phyloP scores from a whole-genome alignment of 495 filamentous ascomycete species.

The Chaetomium tenue region DNA sequence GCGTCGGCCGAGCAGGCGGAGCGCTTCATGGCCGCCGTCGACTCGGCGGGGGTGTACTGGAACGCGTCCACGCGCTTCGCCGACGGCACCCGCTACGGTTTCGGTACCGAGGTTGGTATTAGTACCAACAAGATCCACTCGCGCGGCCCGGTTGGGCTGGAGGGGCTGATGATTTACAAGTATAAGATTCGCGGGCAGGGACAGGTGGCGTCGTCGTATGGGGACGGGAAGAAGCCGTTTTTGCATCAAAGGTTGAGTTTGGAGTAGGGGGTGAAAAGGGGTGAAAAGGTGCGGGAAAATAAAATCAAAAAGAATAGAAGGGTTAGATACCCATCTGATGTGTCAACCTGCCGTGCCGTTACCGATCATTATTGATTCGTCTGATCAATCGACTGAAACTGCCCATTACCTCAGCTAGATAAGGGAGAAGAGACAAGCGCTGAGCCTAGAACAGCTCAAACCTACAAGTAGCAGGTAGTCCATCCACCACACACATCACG shows the following conservation, averaged over 20 bases:
- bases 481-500: too few species aligned
- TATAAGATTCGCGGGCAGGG: conserved; percentile 81
- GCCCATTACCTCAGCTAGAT: neutral
- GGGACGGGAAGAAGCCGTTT: conserved; percentile 65
- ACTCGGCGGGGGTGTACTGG: conserved; percentile 94
- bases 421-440: neutral
- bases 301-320: neutral
- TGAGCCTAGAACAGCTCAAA: neutral
- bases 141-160: conserved; percentile 86
- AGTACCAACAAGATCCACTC: conserved; percentile 98
- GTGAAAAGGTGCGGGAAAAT: neutral
- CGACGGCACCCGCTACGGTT: conserved; percentile 94
- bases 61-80: conserved; percentile 93
- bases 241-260: conserved; percentile 63
- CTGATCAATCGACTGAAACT: neutral
- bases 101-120: conserved; percentile 97
- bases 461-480: too few species aligned
- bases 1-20: conserved; percentile 62
- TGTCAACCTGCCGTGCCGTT: too few species aligned
- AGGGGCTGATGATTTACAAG: conserved; percentile 95
- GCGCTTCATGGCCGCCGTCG: conserved; percentile 76
- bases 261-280: conserved; percentile 13
- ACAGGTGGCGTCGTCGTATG: conserved; percentile 72
- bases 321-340: too few species aligned
- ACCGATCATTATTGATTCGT: too few species aligned